A percentile compares a stretch with the other conserved stretches of the same genome.
Conservation (phyloP, 2,329 filamentous ascomycete species). For the Alternaria incomplexa region DNA sequence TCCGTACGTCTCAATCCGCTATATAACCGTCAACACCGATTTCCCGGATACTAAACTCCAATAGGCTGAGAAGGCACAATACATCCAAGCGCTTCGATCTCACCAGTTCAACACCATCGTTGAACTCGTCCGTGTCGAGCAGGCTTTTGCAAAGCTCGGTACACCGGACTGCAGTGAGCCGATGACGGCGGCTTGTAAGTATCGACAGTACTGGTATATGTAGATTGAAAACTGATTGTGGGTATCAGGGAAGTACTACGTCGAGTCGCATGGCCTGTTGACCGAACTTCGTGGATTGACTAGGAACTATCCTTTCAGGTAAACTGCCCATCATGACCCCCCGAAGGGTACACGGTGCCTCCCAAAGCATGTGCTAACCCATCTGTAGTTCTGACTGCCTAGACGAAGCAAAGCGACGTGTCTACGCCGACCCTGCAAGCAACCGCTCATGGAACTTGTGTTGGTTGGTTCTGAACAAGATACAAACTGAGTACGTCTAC, state of each 20-base stretch:
- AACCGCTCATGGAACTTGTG: conserved; percentile 78
- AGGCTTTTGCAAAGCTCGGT: conserved; percentile 64
- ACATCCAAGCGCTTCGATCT: conserved; percentile 68
- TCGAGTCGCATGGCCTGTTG: conserved; percentile 71
- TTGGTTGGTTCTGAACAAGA: conserved; percentile 73
- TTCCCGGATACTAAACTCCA: not conserved
- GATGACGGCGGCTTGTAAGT: conserved; percentile 70
- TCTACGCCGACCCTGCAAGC: conserved; percentile 68
- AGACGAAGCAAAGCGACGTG: conserved; percentile 68
- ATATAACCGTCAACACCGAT: not conserved
- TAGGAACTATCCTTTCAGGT: conserved; percentile 68
- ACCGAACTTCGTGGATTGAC: conserved; percentile 73
- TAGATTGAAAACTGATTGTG: conserved; percentile 1
- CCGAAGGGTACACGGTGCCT: not conserved
- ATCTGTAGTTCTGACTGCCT: conserved; percentile 63
- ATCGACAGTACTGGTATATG: not conserved
- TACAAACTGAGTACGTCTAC: conserved; percentile 65
- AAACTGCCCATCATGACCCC: not conserved
- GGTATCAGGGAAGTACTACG: conserved; percentile 65
- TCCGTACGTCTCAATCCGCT: conserved; percentile 21
- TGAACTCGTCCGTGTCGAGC: conserved; percentile 74
- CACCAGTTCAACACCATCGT: conserved; percentile 77
- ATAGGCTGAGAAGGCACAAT: conserved; percentile 58
- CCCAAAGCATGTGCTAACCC: not conserved
- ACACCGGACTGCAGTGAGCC: conserved; percentile 66